phyloP scores from a whole-genome alignment of 2,329 filamentous ascomycete genomes.

The Claviceps monticola region DNA sequence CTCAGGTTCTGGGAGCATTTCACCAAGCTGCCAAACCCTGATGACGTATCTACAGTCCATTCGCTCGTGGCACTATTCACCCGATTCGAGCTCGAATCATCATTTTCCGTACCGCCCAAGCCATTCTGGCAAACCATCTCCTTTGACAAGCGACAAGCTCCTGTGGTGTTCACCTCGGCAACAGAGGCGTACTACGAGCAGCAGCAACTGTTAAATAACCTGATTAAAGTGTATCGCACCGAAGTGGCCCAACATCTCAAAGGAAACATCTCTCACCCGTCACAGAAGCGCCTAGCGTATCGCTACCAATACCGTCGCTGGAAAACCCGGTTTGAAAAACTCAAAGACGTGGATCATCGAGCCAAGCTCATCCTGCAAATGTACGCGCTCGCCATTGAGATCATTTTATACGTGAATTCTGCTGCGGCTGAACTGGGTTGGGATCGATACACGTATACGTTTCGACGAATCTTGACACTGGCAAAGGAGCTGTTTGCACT shows the following conservation, averaged over 20 bases:
- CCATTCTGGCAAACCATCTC: background rate
- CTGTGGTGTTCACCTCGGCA: background rate
- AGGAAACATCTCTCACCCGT: background rate
- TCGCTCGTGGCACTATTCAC: constrained; percentile 8
- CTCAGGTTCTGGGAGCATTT: constrained; percentile 7
- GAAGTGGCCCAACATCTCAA: background rate
- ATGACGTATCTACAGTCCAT: constrained; percentile 1
- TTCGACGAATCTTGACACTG: constrained; percentile 1
- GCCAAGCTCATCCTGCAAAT: constrained; percentile 3
- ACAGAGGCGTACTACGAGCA: constrained; percentile 2
- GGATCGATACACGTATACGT: constrained; percentile 3
- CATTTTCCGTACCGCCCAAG: background rate
- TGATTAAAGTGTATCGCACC: constrained; percentile 1
- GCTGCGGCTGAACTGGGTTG: background rate
- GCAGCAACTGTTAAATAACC: constrained; percentile 1
- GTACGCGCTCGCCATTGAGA: constrained; percentile 1
- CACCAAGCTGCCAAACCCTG: background rate
- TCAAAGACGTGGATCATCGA: background rate
- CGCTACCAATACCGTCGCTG: constrained; percentile 4
- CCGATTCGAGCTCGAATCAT: constrained; percentile 5
- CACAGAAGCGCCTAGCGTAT: background rate
- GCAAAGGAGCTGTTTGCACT: background rate
- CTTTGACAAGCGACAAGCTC: constrained; percentile 1
- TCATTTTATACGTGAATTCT: background rate
- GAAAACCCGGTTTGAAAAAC: constrained; percentile 4